Evolutionary conservation across 257 asterid species (phyloP), one percentile per base, ranked within the genome.

Genomic region (Scutellaria barbata): DNA sequence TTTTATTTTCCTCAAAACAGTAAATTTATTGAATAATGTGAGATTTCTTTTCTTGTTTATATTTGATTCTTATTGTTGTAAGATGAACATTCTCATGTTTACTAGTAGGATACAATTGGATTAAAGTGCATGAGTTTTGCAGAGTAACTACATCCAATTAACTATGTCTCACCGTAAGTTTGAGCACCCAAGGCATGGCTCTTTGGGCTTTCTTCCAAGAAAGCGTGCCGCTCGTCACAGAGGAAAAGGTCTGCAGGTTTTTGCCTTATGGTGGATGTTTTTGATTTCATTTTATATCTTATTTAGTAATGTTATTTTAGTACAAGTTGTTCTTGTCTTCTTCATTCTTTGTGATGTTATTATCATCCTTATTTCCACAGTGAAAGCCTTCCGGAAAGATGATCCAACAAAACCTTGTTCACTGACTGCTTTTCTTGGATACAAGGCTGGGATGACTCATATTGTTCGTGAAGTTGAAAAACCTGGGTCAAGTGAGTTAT

Each of bases 101-200:
- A 56, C 14, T 13, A 1, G 2, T 35, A 33, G 5, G 6, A 35
- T 33, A 18, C 55, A 67, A 16, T 43, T 37, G 22, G 33, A 37
- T 62, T 77, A 11, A 77, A 56, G 6, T 69, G 53, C 1, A 56
- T 66, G 62, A 79, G 81, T 66, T 66, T 76, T 87, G 79, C 95
- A 87, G 88, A 74, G 53, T 42, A 42, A 50, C 43, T 71, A 33
- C 17, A 12, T 35, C 16, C 43, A 16, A 72, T 68, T 14, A 41
- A 78, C 65, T 13, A 91, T 91, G 97, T 91, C 97, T 6, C 96
- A 91, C 37, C 86, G 97, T 40, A 91, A 91, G 85, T 89, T 91
- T 71, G 97, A 91, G 86, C 97, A 91, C 79, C 97, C 97, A 8
- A 89, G 97, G 46, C 97, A 91, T 54, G 97, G 97, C 8, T 91